phyloP scores from a whole-genome alignment of 495 filamentous ascomycete genomes.

The Schizothecium vesticola region DNA sequence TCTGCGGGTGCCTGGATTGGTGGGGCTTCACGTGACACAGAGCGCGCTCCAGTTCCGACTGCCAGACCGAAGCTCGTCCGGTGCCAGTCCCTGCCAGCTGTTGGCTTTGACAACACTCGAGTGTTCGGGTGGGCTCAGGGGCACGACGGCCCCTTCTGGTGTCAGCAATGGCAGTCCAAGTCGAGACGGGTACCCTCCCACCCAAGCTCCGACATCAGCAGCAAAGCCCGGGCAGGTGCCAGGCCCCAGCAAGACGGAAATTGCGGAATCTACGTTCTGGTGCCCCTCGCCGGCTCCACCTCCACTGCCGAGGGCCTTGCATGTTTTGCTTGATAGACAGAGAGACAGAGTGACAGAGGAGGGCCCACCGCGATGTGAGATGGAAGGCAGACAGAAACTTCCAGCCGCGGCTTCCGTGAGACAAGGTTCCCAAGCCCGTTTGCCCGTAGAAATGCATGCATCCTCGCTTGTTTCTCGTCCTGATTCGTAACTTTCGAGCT shows the following conservation, averaged over 20 bases:
- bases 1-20: constrained; percentile 7
- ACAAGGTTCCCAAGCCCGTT: background rate
- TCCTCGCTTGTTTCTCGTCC: background rate
- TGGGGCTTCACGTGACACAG: background rate
- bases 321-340: background rate
- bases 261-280: background rate
- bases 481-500: background rate
- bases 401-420: background rate
- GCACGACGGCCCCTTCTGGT: background rate
- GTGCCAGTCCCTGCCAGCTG: background rate
- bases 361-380: too few species aligned
- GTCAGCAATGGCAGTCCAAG: too few species aligned
- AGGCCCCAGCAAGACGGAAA: background rate
- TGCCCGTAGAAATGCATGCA: background rate
- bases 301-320: background rate
- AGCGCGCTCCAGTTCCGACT: background rate
- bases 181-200: too few species aligned
- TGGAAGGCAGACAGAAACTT: background rate
- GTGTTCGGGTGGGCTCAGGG: background rate
- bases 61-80: background rate
- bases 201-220: background rate
- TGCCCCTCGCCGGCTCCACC: background rate
- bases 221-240: background rate
- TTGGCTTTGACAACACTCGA: background rate
- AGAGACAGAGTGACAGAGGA: too few species aligned